Base-by-base conservation (phyloP, 1,284 basidiomycete genomes). In the Marasmius tenuissimus region DNA sequence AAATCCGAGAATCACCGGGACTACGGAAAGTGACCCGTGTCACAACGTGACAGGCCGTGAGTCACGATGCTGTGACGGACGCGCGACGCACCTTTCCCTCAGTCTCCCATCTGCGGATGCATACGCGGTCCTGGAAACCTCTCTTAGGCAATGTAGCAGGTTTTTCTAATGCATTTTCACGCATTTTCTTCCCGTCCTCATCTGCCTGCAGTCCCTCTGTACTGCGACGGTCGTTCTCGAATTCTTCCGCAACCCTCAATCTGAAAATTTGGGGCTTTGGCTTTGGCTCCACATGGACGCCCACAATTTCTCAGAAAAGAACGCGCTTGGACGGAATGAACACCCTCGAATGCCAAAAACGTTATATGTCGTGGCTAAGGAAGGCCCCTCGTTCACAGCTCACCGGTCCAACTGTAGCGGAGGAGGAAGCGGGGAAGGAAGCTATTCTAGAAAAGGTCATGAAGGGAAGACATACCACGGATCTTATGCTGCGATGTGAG, bases 401-500 rank as follows among this genome's bases (percentile, higher is more conserved):
- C 54, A 71, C 67, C 35, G 72, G 63, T 49, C 67, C 71, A 16
- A 75, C 81, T 38, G 81, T 85, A 63, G 79, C 73, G 53, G 83
- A 88, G 68, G 90, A 93, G 72, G 89, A 92, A 70, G 81, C 80
- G 33, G 83, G 87, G 2, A 86, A 87, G 69, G 83, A 82, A 35
- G 87, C 87, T 53, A 88, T 93, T 63, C 75, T 93, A 56, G 91
- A 92, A 68, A 92, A 89, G 66, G 86, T 90, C 59, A 88, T 92
- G 83, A 91, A 91, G 70, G 89, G 89, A 47, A 83, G 91, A 59
- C 89, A 92, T 65, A 88, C 90, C 42, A 82, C 89, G 27, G 92
- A 93, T 69, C 85, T 93, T 63, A 89, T 92, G 87, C 79, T 93
- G 59, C 85, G 92, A 65, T 93, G 92, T 93, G 72, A 78, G 89